A percentile compares a stretch with the other conserved stretches of the same genome.
Conservation (phyloP, 2,329 filamentous ascomycete species). For the Penicillium corylophilum region DNA sequence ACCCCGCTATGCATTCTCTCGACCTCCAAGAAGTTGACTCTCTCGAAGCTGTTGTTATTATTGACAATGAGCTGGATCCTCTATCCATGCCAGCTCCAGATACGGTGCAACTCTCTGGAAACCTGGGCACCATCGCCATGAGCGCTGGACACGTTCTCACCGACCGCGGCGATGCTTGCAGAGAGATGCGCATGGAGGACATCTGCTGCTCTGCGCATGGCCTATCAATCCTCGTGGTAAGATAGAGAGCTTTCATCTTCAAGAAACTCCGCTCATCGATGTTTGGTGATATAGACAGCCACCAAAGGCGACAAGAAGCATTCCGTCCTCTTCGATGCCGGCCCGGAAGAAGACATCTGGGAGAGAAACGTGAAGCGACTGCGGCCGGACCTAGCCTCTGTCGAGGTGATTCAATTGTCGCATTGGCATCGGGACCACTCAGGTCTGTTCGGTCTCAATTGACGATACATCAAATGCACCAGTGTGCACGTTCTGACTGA, state of each 20-base stretch:
- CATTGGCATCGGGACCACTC: slow-evolving; percentile 60
- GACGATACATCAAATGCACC: neutral
- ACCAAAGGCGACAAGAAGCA: slow-evolving; percentile 46
- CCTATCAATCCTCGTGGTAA: slow-evolving; percentile 53
- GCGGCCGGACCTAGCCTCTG: slow-evolving; percentile 40
- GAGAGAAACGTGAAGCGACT: slow-evolving; percentile 51
- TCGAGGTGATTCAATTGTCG: slow-evolving; percentile 52
- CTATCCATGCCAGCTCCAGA: slow-evolving; percentile 50
- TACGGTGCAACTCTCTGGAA: slow-evolving; percentile 44
- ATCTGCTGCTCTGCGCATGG: slow-evolving; percentile 58
- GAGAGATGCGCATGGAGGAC: slow-evolving; percentile 51
- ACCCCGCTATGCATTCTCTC: slow-evolving; percentile 8
- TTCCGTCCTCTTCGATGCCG: slow-evolving; percentile 54
- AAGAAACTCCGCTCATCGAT: neutral
- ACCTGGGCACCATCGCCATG: slow-evolving; percentile 45
- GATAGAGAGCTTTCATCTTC: slow-evolving; percentile 4
- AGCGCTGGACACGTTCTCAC: slow-evolving; percentile 33
- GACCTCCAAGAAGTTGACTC: slow-evolving; percentile 44
- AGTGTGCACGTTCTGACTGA: neutral
- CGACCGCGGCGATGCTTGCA: slow-evolving; percentile 43
- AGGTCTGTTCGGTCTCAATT: slow-evolving; percentile 31
- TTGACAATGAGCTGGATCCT: slow-evolving; percentile 57
- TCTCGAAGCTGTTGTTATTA: slow-evolving; percentile 51
- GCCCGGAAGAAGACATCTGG: slow-evolving; percentile 54
- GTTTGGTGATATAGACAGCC: slow-evolving; percentile 41